Evolutionary conservation across 2,329 filamentous ascomycete genomes (phyloP).

Genomic region (Alternaria solani): DNA sequence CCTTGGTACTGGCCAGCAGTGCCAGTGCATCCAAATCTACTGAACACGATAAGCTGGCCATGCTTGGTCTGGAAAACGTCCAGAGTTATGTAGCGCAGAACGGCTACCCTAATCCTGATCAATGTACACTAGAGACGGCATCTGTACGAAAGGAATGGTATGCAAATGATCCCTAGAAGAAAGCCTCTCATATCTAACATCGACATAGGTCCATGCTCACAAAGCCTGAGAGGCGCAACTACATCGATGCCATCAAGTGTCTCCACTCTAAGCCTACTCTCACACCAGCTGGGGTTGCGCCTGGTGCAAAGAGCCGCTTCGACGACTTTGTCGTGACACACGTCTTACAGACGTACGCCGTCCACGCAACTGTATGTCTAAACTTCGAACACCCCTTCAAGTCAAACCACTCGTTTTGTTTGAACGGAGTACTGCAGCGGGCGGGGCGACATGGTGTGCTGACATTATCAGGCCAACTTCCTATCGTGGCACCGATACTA

Average conservation of each 20-base stretch:
- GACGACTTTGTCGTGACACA: slow-evolving; percentile 46
- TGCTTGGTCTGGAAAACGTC: too few species aligned
- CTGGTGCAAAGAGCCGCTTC: slow-evolving; percentile 40
- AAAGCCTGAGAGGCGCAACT: slow-evolving; percentile 31
- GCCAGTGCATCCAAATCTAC: too few species aligned
- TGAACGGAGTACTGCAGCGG: too few species aligned
- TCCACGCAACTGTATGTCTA: slow-evolving; percentile 42
- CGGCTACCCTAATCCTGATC: too few species aligned
- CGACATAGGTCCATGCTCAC: slow-evolving; percentile 33
- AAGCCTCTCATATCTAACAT: too few species aligned
- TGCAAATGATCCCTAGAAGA: too few species aligned
- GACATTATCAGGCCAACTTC: slow-evolving; percentile 35
- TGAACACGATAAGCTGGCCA: too few species aligned
- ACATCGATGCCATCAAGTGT: slow-evolving; percentile 44
- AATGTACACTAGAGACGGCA: too few species aligned
- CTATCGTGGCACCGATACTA: slow-evolving; percentile 54
- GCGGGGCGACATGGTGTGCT: background rate
- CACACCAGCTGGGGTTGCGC: slow-evolving; percentile 28
- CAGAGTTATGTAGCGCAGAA: too few species aligned
- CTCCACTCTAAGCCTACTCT: slow-evolving; percentile 31
- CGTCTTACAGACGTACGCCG: slow-evolving; percentile 38
- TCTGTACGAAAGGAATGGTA: too few species aligned
- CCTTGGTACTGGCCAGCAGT: too few species aligned
- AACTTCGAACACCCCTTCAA: too few species aligned
- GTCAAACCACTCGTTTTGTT: background rate